Conservation (phyloP, 345 rosid genomes). For the Lepidium aucheri region DNA sequence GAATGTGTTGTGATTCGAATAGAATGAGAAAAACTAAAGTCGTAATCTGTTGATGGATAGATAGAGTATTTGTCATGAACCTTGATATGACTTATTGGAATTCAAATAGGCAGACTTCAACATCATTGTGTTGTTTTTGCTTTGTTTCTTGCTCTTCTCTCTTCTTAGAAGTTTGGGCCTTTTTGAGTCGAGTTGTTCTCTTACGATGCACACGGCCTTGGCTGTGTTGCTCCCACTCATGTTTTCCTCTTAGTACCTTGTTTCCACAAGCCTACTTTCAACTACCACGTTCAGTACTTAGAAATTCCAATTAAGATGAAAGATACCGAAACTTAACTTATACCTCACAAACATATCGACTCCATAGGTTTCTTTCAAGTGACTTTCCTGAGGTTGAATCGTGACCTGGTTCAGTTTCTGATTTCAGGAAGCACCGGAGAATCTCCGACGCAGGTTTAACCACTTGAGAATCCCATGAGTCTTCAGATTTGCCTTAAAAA, state of each 20-base stretch:
- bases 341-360: slow-evolving; percentile 77
- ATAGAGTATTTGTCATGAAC: not conserved
- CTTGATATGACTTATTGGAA: not conserved
- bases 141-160: slow-evolving; percentile 18
- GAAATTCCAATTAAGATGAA: not conserved
- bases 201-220: slow-evolving; percentile 82
- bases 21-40: not conserved
- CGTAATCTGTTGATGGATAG: not conserved
- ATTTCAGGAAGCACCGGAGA: slow-evolving; percentile 39
- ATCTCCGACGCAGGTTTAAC: slow-evolving; percentile 50
- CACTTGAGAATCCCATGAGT: slow-evolving; percentile 61
- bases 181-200: slow-evolving; percentile 41
- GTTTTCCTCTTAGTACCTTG: slow-evolving; percentile 77
- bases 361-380: slow-evolving; percentile 69
- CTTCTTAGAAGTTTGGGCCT: slow-evolving; percentile 16
- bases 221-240: slow-evolving; percentile 91
- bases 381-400: slow-evolving; percentile 17
- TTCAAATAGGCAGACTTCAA: not conserved
- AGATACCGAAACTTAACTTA: not conserved
- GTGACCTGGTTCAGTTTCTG: slow-evolving; percentile 5
- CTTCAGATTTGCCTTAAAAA: slow-evolving; percentile 54
- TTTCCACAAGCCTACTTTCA: slow-evolving; percentile 71
- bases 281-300: not conserved
- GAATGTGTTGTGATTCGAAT: not conserved
- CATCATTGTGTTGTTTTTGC: not conserved